Evolutionary conservation across 164 flowering plant genomes (phyloP).

Genomic region (Berberis vulgaris): DNA sequence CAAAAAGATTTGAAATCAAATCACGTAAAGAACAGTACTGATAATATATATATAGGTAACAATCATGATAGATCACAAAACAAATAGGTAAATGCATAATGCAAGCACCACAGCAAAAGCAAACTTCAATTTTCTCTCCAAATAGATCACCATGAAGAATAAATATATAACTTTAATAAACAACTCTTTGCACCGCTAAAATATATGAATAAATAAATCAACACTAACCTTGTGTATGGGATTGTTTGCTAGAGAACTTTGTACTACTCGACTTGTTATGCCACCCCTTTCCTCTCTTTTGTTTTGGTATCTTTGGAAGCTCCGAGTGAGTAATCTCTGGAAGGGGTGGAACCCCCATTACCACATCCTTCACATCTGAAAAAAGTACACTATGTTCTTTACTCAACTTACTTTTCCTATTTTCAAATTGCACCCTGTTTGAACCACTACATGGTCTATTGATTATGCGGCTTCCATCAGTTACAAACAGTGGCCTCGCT

Average conservation of each 20-base stretch:
- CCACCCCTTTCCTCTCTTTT: conserved; percentile 19
- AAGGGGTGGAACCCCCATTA: conserved; percentile 31
- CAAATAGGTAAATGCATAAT: too few relatives aligned
- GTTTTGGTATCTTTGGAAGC: conserved; percentile 20
- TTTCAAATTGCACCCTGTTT: conserved; percentile 9
- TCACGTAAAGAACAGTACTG: too few relatives aligned
- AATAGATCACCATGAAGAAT: too few relatives aligned
- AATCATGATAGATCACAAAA: too few relatives aligned
- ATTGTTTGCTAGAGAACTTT: conserved; percentile 12
- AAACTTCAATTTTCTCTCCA: too few relatives aligned
- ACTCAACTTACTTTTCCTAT: conserved; percentile 11
- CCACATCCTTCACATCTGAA: conserved; percentile 10
- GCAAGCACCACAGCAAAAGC: too few relatives aligned
- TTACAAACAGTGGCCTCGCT: conserved; percentile 48
- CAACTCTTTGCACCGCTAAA: neutral
- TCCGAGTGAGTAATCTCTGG: conserved; percentile 21
- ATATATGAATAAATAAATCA: neutral
- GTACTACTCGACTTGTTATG: conserved; percentile 17
- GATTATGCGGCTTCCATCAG: conserved; percentile 51
- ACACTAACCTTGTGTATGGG: conserved; percentile 26
- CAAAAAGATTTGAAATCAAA: too few relatives aligned
- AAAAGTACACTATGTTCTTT: conserved; percentile 2
- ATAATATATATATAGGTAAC: too few relatives aligned
- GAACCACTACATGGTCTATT: conserved; percentile 26
- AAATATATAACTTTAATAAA: neutral